Conservation (phyloP, 345 rosid species). For the Orychophragmus violaceus region DNA sequence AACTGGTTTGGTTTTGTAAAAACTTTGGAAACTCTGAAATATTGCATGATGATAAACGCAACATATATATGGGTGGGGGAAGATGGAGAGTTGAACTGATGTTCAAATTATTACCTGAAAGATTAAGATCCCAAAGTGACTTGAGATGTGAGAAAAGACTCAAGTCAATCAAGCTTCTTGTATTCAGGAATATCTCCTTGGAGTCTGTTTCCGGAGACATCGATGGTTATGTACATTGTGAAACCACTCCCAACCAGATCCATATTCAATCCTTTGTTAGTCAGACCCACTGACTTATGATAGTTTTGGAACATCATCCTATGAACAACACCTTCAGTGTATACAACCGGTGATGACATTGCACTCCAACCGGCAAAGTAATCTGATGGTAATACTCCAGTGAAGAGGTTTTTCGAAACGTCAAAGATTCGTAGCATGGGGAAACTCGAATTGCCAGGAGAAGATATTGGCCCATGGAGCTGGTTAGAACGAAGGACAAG, state of each 20-base stretch:
- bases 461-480: constrained; percentile 33
- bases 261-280: background rate
- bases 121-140: no score
- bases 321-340: background rate
- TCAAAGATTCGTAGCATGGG: constrained; percentile 43
- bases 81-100: no score
- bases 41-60: background rate
- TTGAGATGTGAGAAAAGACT: no score
- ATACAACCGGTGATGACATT: background rate
- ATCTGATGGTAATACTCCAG: background rate
- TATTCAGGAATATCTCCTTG: constrained; percentile 6
- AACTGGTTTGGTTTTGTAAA: background rate
- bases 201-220: constrained; percentile 11
- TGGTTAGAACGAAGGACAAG: constrained; percentile 26
- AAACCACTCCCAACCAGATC: background rate
- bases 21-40: constrained; percentile 19
- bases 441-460: constrained; percentile 6
- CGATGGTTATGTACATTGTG: background rate
- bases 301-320: background rate
- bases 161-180: no score
- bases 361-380: constrained; percentile 17
- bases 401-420: constrained; percentile 34
- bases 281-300: background rate
- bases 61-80: background rate
- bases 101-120: no score